Percentiles rank a stretch among this genome's conserved stretches.
Evolutionary conservation across 2,329 filamentous ascomycete species (phyloP).

Genomic region (Cladosporium sp.): DNA sequence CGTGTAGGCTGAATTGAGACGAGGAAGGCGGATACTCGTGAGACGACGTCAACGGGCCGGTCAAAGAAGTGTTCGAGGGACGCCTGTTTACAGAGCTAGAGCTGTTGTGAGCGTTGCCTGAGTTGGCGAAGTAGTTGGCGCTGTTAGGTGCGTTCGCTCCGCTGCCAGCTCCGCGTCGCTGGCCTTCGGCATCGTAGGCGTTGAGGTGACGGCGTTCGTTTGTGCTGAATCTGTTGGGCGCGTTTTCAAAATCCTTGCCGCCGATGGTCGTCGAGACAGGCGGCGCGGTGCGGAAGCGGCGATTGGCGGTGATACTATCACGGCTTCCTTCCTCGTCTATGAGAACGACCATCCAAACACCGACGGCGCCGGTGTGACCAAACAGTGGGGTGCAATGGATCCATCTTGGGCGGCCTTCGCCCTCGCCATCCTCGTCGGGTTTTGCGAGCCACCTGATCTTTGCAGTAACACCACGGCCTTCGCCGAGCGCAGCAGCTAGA

Average conservation of each 20-base stretch:
- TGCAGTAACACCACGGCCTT: slow-evolving; percentile 65
- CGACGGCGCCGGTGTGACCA: slow-evolving; percentile 60
- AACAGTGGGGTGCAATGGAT: slow-evolving; percentile 71
- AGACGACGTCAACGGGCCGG: slow-evolving; percentile 5
- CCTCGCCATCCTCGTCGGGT: slow-evolving; percentile 33
- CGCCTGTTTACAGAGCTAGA: not conserved
- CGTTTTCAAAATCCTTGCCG: slow-evolving; percentile 24
- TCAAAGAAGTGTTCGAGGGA: not conserved
- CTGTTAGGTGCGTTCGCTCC: slow-evolving; percentile 6
- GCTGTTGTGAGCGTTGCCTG: not conserved
- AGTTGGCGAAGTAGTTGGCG: slow-evolving; percentile 5
- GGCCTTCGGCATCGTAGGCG: slow-evolving; percentile 4
- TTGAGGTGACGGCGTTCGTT: slow-evolving; percentile 6
- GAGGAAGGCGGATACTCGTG: slow-evolving; percentile 6
- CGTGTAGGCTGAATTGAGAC: slow-evolving; percentile 10
- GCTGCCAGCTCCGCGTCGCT: slow-evolving; percentile 4
- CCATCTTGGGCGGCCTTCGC: slow-evolving; percentile 61
- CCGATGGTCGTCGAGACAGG: slow-evolving; percentile 30
- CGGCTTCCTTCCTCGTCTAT: slow-evolving; percentile 51
- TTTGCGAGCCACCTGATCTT: slow-evolving; percentile 64
- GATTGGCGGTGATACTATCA: slow-evolving; percentile 14
- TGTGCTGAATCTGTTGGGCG: not conserved
- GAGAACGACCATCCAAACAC: slow-evolving; percentile 73
- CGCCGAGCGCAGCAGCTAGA: slow-evolving; percentile 54
- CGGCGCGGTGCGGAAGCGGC: slow-evolving; percentile 31